Conservation (phyloP, 2,329 filamentous ascomycete genomes). For the Mycosphaerella arachidis region DNA sequence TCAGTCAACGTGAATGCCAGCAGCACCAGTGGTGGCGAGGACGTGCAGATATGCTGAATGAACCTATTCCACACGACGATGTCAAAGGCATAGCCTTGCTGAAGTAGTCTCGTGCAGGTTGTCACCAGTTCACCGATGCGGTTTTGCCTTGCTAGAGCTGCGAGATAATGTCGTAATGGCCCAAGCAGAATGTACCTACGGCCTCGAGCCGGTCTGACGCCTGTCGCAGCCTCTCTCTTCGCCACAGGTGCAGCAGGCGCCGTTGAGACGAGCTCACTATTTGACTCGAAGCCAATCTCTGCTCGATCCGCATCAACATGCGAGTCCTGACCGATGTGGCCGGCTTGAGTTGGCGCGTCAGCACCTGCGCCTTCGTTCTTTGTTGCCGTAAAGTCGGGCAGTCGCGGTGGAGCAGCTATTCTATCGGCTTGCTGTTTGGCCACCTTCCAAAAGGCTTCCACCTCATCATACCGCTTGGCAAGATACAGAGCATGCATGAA, state of each 20-base stretch:
- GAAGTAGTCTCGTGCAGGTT: slow-evolving; percentile 54
- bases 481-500: slow-evolving; percentile 64
- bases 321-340: not conserved
- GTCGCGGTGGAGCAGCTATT: slow-evolving; percentile 11
- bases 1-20: slow-evolving; percentile 74
- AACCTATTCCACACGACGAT: slow-evolving; percentile 74
- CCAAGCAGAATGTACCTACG: slow-evolving; percentile 39
- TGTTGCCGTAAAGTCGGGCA: slow-evolving; percentile 19
- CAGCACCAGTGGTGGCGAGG: slow-evolving; percentile 49
- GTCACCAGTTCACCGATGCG: slow-evolving; percentile 35
- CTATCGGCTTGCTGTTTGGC: slow-evolving; percentile 52
- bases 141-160: slow-evolving; percentile 50
- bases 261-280: not conserved
- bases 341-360: not conserved
- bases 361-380: not conserved
- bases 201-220: slow-evolving; percentile 12
- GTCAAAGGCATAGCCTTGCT: slow-evolving; percentile 68
- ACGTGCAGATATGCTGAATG: slow-evolving; percentile 61
- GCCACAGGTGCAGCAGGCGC: not conserved
- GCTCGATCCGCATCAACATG: slow-evolving; percentile 7
- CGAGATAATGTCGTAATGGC: slow-evolving; percentile 50
- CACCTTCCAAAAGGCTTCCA: slow-evolving; percentile 63
- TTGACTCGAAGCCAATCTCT: slow-evolving; percentile 14
- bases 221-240: not conserved
- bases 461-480: slow-evolving; percentile 54